Evolutionary conservation across 805 yeast species (phyloP), one percentile per base, ranked within the genome.

Genomic region (Candida nonsorbophila): DNA sequence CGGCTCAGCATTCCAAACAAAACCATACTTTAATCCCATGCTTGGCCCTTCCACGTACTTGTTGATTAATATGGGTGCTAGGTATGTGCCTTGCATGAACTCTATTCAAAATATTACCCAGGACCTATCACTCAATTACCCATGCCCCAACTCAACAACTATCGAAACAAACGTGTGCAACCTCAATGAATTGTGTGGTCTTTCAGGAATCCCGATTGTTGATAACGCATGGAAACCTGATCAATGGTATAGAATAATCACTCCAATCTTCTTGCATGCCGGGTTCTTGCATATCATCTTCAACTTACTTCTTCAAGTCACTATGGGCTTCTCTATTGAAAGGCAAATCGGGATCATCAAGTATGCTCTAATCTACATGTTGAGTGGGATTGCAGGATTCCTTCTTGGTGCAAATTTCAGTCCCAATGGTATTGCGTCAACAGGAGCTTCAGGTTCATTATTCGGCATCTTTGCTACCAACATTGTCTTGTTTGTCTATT

Each of bases 1-100:
- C 0, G 84, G 84, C 2, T 64, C 72, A 10, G 74, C 80, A 3
- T 68, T 81, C 36, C 84, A 77, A 46, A 76, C 84, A 0, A 52
- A 77, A 41, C 88, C 88, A 4, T 71, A 74, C 36, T 77, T 81
- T 59, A 81, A 81, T 47, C 88, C 87, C 5, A 80, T 81, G 87
- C 49, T 81, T 16, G 88, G 88, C 1, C 88, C 88, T 8, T 78
- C 85, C 3, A 56, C 79, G 0, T 78, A 78, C 42, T 58, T 79
- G 1, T 66, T 75, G 45, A 78, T 81, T 33, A 72, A 76, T 41
- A 69, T 77, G 70, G 88, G 88, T 2, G 79, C 85, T 3, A 51
- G 87, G 17, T 81, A 77, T 48, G 66, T 72, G 2, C 85, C 87
- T 0, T 81, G 88, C 47, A 78, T 81, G 85, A 72, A 71, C 25